Evolutionary conservation across 2,329 filamentous ascomycete genomes (phyloP).

Genomic region (Colletotrichum magnum): DNA sequence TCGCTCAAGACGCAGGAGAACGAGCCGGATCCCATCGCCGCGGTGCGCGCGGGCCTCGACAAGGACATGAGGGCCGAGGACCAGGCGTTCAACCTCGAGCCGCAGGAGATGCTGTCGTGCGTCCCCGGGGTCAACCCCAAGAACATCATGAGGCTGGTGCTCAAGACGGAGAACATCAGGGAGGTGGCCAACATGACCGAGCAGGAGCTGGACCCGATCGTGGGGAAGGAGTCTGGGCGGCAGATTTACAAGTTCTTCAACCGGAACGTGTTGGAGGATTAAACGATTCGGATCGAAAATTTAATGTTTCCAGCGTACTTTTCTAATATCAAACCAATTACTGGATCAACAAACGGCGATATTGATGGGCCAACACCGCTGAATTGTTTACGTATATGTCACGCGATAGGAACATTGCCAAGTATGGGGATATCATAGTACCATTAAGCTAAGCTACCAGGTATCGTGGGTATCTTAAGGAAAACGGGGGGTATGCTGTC

Average conservation of each 20-base stretch:
- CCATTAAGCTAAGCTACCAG: conserved; percentile 35
- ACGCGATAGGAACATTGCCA: too few species aligned
- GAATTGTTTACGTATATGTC: too few species aligned
- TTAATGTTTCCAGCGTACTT: too few species aligned
- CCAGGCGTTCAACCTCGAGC: conserved; percentile 84
- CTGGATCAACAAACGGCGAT: too few species aligned
- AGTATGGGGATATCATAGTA: conserved; percentile 10
- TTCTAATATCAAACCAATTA: too few species aligned
- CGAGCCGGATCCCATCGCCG: conserved; percentile 91
- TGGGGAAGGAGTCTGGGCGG: conserved; percentile 83
- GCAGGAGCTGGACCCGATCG: conserved; percentile 78
- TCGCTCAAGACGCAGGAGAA: conserved; percentile 90
- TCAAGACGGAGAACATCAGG: conserved; percentile 81
- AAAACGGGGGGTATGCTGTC: conserved; percentile 6
- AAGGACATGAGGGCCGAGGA: conserved; percentile 73
- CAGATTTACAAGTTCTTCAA: conserved; percentile 88
- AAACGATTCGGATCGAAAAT: conserved; percentile 44
- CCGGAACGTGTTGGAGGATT: conserved; percentile 69
- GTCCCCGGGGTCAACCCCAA: conserved; percentile 89
- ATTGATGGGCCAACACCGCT: too few species aligned
- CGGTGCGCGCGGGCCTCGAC: conserved; percentile 86
- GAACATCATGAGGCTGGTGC: conserved; percentile 79
- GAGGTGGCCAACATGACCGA: conserved; percentile 91
- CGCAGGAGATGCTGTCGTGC: conserved; percentile 89
- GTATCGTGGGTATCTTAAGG: conserved; percentile 39